phyloP scores from a whole-genome alignment of 345 rosid genomes.

The Microthlaspi erraticum region DNA sequence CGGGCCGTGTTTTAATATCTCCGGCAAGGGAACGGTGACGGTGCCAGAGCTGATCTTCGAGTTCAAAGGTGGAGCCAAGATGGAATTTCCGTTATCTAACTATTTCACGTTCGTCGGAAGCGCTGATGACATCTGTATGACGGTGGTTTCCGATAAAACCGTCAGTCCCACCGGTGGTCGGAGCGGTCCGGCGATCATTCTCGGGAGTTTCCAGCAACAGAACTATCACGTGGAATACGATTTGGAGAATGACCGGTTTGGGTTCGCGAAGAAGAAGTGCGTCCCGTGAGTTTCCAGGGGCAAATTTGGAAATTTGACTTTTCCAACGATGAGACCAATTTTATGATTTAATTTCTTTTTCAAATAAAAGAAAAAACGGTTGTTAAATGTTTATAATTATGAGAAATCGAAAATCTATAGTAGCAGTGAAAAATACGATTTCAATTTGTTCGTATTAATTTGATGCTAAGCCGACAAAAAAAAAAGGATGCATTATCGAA shows the following conservation, averaged over 20 bases:
- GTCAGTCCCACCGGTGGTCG: slow-evolving; percentile 34
- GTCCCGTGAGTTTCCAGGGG: slow-evolving; percentile 37
- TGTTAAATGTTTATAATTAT: slow-evolving; percentile 35
- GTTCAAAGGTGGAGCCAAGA: slow-evolving; percentile 84
- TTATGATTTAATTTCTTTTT: slow-evolving; percentile 32
- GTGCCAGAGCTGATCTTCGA: slow-evolving; percentile 62
- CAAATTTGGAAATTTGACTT: slow-evolving; percentile 23
- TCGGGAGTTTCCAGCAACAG: slow-evolving; percentile 89
- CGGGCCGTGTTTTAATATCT: slow-evolving; percentile 67
- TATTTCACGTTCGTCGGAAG: slow-evolving; percentile 57
- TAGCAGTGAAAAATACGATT: neutral
- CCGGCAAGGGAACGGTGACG: slow-evolving; percentile 45
- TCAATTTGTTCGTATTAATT: neutral
- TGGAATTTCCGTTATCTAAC: slow-evolving; percentile 66
- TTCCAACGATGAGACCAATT: neutral
- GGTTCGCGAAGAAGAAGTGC: slow-evolving; percentile 66
- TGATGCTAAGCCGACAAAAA: neutral
- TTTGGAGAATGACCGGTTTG: slow-evolving; percentile 70
- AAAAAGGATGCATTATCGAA: slow-evolving; percentile 9
- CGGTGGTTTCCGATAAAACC: slow-evolving; percentile 50
- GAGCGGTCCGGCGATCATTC: slow-evolving; percentile 76
- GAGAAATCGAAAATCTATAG: slow-evolving; percentile 6
- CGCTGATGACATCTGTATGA: slow-evolving; percentile 50
- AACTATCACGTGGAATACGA: slow-evolving; percentile 78
- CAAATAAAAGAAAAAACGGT: slow-evolving; percentile 7